Evolutionary conservation across 371 early-diverging fungal genomes (phyloP).

Genomic region (Quaeritorhiza haematococci): DNA sequence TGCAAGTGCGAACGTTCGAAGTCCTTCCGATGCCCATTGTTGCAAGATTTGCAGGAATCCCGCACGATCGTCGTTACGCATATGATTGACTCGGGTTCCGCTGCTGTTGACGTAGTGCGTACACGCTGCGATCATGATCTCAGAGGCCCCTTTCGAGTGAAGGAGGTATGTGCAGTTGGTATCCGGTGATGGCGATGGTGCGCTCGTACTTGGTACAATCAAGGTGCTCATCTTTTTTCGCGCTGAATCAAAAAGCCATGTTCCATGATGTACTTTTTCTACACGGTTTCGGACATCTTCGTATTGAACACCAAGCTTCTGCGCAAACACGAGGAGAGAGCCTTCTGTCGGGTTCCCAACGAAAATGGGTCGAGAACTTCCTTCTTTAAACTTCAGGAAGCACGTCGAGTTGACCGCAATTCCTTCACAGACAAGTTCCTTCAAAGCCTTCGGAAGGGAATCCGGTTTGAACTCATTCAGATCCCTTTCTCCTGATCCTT

Average conservation of each 20-base stretch:
- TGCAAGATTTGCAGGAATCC: slow-evolving; percentile 31
- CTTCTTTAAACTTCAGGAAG: slow-evolving; percentile 34
- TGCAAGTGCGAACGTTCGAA: slow-evolving; percentile 39
- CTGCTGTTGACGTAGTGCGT: slow-evolving; percentile 28
- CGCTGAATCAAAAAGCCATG: slow-evolving; percentile 41
- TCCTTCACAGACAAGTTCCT: slow-evolving; percentile 28
- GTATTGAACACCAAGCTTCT: slow-evolving; percentile 38
- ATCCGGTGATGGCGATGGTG: slow-evolving; percentile 1
- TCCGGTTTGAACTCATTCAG: slow-evolving; percentile 13
- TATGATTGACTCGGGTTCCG: slow-evolving; percentile 6
- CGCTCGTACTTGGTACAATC: slow-evolving; percentile 14
- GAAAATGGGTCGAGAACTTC: slow-evolving; percentile 30
- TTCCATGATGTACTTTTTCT: slow-evolving; percentile 32
- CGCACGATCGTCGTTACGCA: slow-evolving; percentile 13
- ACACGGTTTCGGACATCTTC: slow-evolving; percentile 22
- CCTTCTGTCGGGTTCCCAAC: slow-evolving; percentile 47
- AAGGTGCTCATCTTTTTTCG: slow-evolving; percentile 44
- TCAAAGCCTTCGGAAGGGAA: slow-evolving; percentile 18
- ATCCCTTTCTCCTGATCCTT: slow-evolving; percentile 35
- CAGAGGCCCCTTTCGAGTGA: slow-evolving; percentile 41
- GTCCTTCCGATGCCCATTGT: slow-evolving; percentile 42
- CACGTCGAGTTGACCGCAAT: slow-evolving; percentile 41
- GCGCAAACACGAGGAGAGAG: slow-evolving; percentile 33
- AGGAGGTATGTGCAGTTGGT: slow-evolving; percentile 19
- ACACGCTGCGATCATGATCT: slow-evolving; percentile 35